Evolutionary conservation across 768 basidiomycete species (phyloP), one percentile per base, ranked within the genome.

Genomic region (Hygrophorus pudorinus): DNA sequence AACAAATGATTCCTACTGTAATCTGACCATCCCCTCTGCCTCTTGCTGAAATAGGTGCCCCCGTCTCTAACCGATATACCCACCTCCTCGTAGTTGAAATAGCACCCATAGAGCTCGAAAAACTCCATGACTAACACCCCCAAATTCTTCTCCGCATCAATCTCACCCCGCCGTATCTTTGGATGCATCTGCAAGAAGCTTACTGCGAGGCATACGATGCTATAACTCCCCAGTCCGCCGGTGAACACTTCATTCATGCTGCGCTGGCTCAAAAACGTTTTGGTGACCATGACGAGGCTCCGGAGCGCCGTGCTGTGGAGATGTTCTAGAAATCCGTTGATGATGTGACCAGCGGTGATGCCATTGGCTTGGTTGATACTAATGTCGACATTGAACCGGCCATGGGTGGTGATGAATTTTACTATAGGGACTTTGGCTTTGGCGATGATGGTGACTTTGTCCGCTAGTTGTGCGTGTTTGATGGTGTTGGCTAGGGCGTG

Each of bases 241-340:
- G 84, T 86, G 60, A 83, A 97, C n/a, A 98, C 94, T 61, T 98
- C 96, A 60, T 99, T 98, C 90, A 97, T 87, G 21, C 78, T 77
- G 32, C 93, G 71, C 58, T 96, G 90, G 51, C 72, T 75, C 43
- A 98, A 71, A 62, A 96, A 98, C 2, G 85, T 76, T 64, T 98
- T 99, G 50, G 86, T 82, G 48, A 94, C 78, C 58, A 97, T 65
- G 30, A 97, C 80, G 31, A 99, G 78, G 45, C 76, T 77, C 28
- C 84, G 77, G n/a, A 92, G 65, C 0, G 88, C 90, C 16, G 20
- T n/a, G 21, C 57, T 56, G 42, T 63, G 61, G 59, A 91, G 70
- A 44, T 85, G 68, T 34, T 72, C 66, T 32, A 94, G 66, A 58
- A 93, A 91, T 2, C 80, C 75, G 37, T 82, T 85, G 55, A 97